Conservation (phyloP, 140 eudicot genomes). For the Senecio squalidus region DNA sequence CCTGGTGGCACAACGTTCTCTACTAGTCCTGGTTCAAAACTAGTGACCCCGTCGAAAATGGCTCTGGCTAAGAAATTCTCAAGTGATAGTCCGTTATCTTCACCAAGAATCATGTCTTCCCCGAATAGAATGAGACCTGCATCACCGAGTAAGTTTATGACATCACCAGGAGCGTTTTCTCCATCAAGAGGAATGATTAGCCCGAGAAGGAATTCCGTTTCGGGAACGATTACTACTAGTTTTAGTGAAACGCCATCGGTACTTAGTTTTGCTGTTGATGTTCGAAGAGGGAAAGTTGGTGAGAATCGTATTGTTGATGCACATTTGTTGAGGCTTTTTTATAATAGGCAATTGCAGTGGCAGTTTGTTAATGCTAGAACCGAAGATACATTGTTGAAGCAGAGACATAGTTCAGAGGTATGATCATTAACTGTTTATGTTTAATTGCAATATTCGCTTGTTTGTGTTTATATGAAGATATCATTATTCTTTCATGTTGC, state of each 20-base stretch:
- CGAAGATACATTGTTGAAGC: slow-evolving; percentile 72
- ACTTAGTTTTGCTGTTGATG: slow-evolving; percentile 90
- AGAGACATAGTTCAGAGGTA: slow-evolving; percentile 81
- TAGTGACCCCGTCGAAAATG: slow-evolving; percentile 57
- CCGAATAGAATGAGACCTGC: slow-evolving; percentile 82
- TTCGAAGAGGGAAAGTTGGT: slow-evolving; percentile 93
- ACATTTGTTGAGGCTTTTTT: slow-evolving; percentile 80
- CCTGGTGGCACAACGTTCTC: slow-evolving; percentile 63
- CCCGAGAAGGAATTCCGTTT: slow-evolving; percentile 68
- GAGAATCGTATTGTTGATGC: slow-evolving; percentile 90
- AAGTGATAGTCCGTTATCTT: slow-evolving; percentile 51
- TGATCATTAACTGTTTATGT: slow-evolving; percentile 5
- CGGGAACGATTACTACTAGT: slow-evolving; percentile 41
- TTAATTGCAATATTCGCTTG: background rate
- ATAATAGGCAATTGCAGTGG: slow-evolving; percentile 91
- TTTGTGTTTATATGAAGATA: background rate
- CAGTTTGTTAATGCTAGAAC: slow-evolving; percentile 89
- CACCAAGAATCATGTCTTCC: slow-evolving; percentile 75
- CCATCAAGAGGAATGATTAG: slow-evolving; percentile 68
- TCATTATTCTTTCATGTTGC: slow-evolving; percentile 2
- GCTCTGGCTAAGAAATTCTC: slow-evolving; percentile 44
- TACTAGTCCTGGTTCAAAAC: slow-evolving; percentile 65
- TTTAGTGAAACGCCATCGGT: slow-evolving; percentile 85
- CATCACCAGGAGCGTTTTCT: slow-evolving; percentile 26
- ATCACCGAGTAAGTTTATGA: slow-evolving; percentile 81